These are phyloP conservation scores for Lolium rigidum DNA, from an alignment of 176 grass and related monocot genomes.

Conservation along the genomic window DNA sequence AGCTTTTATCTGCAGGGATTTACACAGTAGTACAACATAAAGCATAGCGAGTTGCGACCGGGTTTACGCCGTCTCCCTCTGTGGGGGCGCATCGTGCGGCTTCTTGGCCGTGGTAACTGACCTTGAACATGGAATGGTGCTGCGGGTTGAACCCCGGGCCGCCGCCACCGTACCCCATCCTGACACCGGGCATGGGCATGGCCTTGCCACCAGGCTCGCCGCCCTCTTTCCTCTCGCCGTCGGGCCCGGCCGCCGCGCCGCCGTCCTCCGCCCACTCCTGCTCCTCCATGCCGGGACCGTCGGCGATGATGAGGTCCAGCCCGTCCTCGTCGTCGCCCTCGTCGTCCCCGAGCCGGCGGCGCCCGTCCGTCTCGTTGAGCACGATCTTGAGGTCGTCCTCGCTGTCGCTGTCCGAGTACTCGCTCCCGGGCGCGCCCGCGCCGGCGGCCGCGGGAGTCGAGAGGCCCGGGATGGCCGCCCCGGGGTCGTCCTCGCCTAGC, in stretches of 20 bases:
- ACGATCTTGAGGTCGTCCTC: conserved; percentile 98
- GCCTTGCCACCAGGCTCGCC: conserved; percentile 61
- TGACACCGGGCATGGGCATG: conserved; percentile 31
- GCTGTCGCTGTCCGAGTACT: conserved; percentile 94
- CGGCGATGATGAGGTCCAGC: conserved; percentile 74
- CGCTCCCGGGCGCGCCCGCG: conserved; percentile 53
- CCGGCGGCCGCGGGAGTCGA: conserved; percentile 44
- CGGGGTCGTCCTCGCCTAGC: conserved; percentile 46
- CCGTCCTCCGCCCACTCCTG: conserved; percentile 95
- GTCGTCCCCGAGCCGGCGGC: conserved; percentile 54
- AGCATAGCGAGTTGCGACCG: conserved; percentile 59
- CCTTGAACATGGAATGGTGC: conserved; percentile 99
- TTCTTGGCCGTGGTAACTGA: conserved; percentile 74
- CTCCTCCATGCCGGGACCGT: conserved; percentile 75
- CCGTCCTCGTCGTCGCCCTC: conserved; percentile 85
- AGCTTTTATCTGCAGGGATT: conserved; percentile 39
- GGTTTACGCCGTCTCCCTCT: conserved; percentile 55
- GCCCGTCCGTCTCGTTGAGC: conserved; percentile 81
- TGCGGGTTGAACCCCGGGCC: conserved; percentile 75
- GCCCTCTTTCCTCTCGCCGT: conserved; percentile 79
- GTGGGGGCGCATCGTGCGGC: conserved; percentile 52
- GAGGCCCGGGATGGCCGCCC: conserved; percentile 77
- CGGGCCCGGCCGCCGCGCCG: conserved; percentile 21
- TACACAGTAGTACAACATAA: conserved; percentile 67
- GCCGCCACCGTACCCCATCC: conserved; percentile 78